Evolutionary conservation across 768 basidiomycete species (phyloP).

Genomic region (Sistotremastrum niveocremeum): DNA sequence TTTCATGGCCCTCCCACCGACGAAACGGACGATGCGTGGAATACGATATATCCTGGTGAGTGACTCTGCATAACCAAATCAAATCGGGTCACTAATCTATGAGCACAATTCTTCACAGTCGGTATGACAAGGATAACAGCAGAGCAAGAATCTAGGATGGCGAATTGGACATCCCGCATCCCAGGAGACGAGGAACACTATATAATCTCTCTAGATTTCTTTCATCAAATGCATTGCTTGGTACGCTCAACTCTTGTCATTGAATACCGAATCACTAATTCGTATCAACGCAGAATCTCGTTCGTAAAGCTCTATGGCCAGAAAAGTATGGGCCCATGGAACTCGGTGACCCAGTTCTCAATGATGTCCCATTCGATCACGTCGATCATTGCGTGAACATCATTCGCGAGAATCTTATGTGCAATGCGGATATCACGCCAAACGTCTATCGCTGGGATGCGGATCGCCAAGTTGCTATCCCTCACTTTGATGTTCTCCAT

Average conservation of each 20-base stretch:
- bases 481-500: too few species aligned
- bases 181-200: constrained; percentile 12
- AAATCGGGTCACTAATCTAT: too few species aligned
- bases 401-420: constrained; percentile 15
- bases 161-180: constrained; percentile 12
- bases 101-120: constrained; percentile 5
- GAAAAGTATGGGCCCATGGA: neutral
- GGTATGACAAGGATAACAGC: constrained; percentile 13
- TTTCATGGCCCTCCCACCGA: constrained; percentile 11
- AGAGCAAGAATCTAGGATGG: constrained; percentile 8
- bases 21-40: constrained; percentile 12
- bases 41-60: constrained; percentile 9
- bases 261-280: neutral
- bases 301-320: neutral
- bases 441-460: constrained; percentile 17
- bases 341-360: neutral
- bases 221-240: constrained; percentile 17
- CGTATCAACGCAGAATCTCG: neutral
- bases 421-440: constrained; percentile 13
- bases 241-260: constrained; percentile 4
- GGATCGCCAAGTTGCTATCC: neutral
- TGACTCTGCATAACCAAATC: too few species aligned
- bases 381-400: constrained; percentile 14
- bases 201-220: constrained; percentile 13
- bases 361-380: constrained; percentile 5